Base-by-base conservation (phyloP, 345 rosid genomes). In the Heritiera fomes region DNA sequence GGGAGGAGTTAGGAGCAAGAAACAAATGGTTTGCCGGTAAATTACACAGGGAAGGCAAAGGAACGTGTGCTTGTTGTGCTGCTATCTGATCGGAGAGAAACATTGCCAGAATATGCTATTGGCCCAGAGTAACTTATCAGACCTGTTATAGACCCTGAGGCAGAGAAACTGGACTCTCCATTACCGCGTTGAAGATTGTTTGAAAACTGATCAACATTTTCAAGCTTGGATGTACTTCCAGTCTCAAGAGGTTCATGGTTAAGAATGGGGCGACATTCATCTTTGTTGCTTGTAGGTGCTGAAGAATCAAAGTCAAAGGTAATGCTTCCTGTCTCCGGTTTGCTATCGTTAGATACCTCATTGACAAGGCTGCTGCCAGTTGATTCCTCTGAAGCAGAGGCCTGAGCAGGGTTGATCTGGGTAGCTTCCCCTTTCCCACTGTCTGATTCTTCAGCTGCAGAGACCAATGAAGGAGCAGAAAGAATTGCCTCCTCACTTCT, bases 61-160 rank as follows among this genome's bases (percentile, higher is more conserved):
- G 99, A 96, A 75, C 94, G 90, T 71, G 91, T 88, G 83, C 98
- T 96, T 0, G 97, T 88, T 14, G 97, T 89, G 88, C 99, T 96
- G 90, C 97, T 91, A 73, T 96, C 97, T 0, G 98, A 96, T 82
- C 98, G 83, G 67, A 84, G 89, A 18, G 98, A 96, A 69, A 93
- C 83, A 76, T 90, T 92, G 52, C 99, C 98, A 20, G 98, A 88
- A 80, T 81, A 82, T 56, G 93, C 82, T 47, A 91, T 85, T 1
- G 87, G 90, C 38, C 94, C 98, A 1, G 98, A 87, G 83, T 89
- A 89, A 46, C 85, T 89, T 81, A 88, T 88, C 45, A 86, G 87
- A 50, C 94, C 89, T 20, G 92, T 85, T 73, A 86, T 20, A 72
- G 91, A 79, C 50, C 85, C 94, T 52, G 91, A 75, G n/a, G 86